A percentile compares a stretch with the other conserved stretches of the same genome.
phyloP scores from a whole-genome alignment of 306 rosid species.

The Trifolium dubium region DNA sequence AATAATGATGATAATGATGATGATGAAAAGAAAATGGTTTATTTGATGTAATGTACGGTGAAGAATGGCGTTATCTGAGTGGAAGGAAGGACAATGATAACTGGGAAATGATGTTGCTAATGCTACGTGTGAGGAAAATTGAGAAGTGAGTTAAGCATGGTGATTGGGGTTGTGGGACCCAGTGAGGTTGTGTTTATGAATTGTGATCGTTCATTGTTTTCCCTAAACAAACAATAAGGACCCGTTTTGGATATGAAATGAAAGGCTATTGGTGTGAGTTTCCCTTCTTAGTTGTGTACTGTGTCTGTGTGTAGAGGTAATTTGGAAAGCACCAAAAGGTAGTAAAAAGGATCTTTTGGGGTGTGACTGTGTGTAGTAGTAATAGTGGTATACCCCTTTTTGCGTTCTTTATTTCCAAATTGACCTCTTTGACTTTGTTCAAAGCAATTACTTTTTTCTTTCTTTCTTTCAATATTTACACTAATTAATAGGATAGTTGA shows the following conservation, averaged over 20 bases:
- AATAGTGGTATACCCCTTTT: background rate
- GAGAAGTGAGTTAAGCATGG: conserved; percentile 18
- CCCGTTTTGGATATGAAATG: conserved; percentile 41
- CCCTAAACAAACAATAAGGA: conserved; percentile 9
- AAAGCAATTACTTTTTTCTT: too few relatives aligned
- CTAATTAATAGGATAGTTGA: too few relatives aligned
- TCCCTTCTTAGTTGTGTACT: background rate
- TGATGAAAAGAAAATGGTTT: background rate
- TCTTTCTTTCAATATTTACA: too few relatives aligned
- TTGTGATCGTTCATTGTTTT: conserved; percentile 43
- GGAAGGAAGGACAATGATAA: conserved; percentile 8
- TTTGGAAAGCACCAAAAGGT: background rate
- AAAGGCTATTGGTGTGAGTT: conserved; percentile 26
- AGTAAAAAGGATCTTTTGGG: background rate
- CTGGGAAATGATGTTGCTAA: conserved; percentile 22
- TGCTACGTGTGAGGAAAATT: conserved; percentile 26
- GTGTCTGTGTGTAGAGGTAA: background rate
- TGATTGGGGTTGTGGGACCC: conserved; percentile 33
- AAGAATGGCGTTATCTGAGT: conserved; percentile 46
- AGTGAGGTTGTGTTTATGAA: conserved; percentile 10
- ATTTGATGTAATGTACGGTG: conserved; percentile 28
- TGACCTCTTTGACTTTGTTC: background rate
- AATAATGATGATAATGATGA: background rate
- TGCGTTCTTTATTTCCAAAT: background rate
- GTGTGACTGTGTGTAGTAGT: background rate